Evolutionary conservation across 2,329 filamentous ascomycete species (phyloP).

Genomic region (Dothidotthia symphoricarpi): DNA sequence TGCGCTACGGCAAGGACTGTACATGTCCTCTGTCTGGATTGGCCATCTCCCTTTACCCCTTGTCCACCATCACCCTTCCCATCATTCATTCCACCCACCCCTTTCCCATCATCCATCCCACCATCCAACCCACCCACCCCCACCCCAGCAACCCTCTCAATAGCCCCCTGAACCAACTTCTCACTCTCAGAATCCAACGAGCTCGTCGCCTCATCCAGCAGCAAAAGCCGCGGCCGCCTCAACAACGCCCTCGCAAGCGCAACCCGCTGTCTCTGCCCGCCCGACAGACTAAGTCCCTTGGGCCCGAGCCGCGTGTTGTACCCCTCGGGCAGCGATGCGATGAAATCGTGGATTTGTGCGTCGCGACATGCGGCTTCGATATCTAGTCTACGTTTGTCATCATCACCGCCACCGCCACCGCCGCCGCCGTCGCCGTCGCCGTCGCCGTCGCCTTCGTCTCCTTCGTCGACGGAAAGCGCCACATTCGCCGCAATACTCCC

Average conservation of each 20-base stretch:
- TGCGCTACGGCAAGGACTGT: constrained; percentile 41
- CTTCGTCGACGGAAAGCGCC: constrained; percentile 32
- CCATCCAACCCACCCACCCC: constrained; percentile 15
- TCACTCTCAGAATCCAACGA: constrained; percentile 37
- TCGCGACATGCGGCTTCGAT: constrained; percentile 36
- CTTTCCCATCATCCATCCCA: too few species aligned
- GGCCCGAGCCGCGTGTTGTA: constrained; percentile 38
- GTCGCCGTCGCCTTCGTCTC: too few species aligned
- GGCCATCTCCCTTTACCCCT: constrained; percentile 36
- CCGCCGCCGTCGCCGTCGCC: too few species aligned
- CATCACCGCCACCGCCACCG: too few species aligned
- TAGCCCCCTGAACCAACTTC: constrained; percentile 36
- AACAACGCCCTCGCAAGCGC: constrained; percentile 36
- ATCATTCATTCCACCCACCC: too few species aligned
- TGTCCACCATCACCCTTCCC: constrained; percentile 37
- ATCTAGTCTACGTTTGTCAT: too few species aligned
- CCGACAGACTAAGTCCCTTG: constrained; percentile 36
- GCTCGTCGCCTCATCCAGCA: constrained; percentile 40
- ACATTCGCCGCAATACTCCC: constrained; percentile 45
- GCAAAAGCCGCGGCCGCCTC: constrained; percentile 30
- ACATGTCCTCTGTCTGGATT: constrained; percentile 21
- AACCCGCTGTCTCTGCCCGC: constrained; percentile 40
- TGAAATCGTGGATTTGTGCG: constrained; percentile 44
- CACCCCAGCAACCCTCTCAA: constrained; percentile 34
- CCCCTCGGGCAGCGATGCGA: constrained; percentile 36